A percentile compares a stretch with the other conserved stretches of the same genome.
phyloP scores from a whole-genome alignment of 768 basidiomycete species.

The Kwoniella sp. region DNA sequence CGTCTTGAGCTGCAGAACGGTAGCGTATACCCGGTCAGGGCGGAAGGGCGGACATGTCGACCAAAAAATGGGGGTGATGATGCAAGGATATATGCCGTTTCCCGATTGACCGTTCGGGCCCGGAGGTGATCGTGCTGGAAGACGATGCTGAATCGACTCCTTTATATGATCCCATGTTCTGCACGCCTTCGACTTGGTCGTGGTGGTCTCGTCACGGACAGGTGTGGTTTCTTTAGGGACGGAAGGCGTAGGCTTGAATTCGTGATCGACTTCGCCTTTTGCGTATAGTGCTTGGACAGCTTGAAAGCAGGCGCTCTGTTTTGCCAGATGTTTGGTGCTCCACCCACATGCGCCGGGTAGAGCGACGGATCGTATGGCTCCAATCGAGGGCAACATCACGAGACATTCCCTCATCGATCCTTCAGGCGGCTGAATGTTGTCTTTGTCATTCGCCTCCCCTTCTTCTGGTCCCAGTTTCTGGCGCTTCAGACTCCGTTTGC shows the following conservation, averaged over 20 bases:
- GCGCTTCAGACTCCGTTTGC: background rate
- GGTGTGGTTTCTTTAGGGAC: background rate
- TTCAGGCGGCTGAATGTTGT: slow-evolving; percentile 19
- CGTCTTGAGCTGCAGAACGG: slow-evolving; percentile 19
- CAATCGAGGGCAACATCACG: slow-evolving; percentile 20
- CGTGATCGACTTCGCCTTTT: slow-evolving; percentile 29
- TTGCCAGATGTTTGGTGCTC: slow-evolving; percentile 28
- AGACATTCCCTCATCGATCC: slow-evolving; percentile 24
- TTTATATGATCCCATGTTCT: slow-evolving; percentile 6
- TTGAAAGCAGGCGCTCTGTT: slow-evolving; percentile 25
- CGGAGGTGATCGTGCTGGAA: background rate
- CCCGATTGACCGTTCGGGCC: slow-evolving; percentile 12
- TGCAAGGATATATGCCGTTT: slow-evolving; percentile 13
- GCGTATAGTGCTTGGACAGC: slow-evolving; percentile 22
- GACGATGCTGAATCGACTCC: slow-evolving; percentile 6
- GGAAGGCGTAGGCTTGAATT: slow-evolving; percentile 24
- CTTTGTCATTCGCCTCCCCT: background rate
- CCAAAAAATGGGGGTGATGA: slow-evolving; percentile 27
- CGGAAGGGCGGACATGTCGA: slow-evolving; percentile 19
- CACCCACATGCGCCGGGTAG: slow-evolving; percentile 15
- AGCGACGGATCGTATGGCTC: background rate
- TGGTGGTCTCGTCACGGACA: background rate
- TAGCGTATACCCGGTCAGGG: slow-evolving; percentile 16
- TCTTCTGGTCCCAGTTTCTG: background rate
- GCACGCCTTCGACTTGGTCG: slow-evolving; percentile 1